Conservation (phyloP, 1,284 basidiomycete species). For the Leccinum cinnamomeum region DNA sequence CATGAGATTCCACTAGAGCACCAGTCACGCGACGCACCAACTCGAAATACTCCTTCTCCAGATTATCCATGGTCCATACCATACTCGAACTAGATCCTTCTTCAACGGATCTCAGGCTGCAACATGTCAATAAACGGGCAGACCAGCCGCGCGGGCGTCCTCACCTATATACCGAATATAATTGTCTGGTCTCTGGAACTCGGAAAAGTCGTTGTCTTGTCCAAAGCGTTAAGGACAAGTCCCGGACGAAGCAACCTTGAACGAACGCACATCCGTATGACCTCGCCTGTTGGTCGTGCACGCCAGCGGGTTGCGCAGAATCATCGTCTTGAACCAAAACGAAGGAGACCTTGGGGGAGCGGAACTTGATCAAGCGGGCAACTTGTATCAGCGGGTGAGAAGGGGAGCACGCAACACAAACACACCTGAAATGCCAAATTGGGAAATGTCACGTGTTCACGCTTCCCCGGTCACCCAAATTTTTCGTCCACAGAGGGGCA, state of each 20-base stretch:
- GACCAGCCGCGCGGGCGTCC: constrained; percentile 16
- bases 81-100: constrained; percentile 92
- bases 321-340: constrained; percentile 58
- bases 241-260: constrained; percentile 1
- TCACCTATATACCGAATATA: constrained; percentile 90
- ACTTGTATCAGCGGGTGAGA: constrained; percentile 35
- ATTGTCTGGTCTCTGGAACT: constrained; percentile 76
- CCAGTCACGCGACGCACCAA: constrained; percentile 55
- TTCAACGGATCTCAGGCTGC: constrained; percentile 80
- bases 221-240: constrained; percentile 10
- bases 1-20: not conserved
- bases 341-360: constrained; percentile 58
- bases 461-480: too few relatives aligned
- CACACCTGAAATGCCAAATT: constrained; percentile 11
- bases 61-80: constrained; percentile 98
- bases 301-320: constrained; percentile 53
- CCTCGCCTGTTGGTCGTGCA: constrained; percentile 52
- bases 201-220: constrained; percentile 77
- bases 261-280: constrained; percentile 58
- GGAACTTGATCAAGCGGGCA: constrained; percentile 37
- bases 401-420: too few relatives aligned
- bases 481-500: too few relatives aligned
- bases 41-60: constrained; percentile 99
- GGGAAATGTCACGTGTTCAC: constrained; percentile 14
- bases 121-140: constrained; percentile 10